Evolutionary conservation across 257 asterid genomes (phyloP), one percentile per base, ranked within the genome.

Genomic region (Salvia miltiorrhiza): DNA sequence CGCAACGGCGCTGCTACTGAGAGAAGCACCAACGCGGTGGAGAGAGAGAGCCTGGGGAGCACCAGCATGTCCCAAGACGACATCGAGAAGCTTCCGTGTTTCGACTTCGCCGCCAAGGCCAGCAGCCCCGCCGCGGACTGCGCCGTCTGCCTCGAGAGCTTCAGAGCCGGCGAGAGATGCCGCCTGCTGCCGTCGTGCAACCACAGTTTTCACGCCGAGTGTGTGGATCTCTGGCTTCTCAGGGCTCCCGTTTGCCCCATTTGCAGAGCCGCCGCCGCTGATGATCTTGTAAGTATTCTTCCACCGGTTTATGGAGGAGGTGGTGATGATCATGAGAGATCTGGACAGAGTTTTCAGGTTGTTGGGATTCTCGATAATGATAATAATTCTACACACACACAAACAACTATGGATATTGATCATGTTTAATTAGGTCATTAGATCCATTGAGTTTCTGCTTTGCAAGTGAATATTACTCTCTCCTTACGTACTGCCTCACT

Each of bases 191-290:
- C 95, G 24, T 72, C 56, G 4, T 90, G 96, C 61, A 69, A 77
- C n/a, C 96, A 90, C 71, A 78, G 81, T 59, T 90, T 87, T 41
- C 96, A 90, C 30, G 93, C 86, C 0, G 86, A 81, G 21, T 87
- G 96, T 55, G 87, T 87, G 62, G 96, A 87, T 73, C 61, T 78
- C 44, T 90, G 96, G 95, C 95, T 90, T 41, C 9, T 87, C 70
- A 82, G 80, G 49, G 63, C 79, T 7, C 74, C 90, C 41, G 4
- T 73, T 47, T 87, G 95, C 71, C 96, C 95, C 1, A 80, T 90
- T 23, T 90, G 96, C 21, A 85, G 96, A 72, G 83, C 85, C n/a
- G 79, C n/a, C 1, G 68, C 73, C 17, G 79, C 83, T 70, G 55
- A 48, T 14, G 30, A 76, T 30, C 10, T 16, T 41, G 1, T n/a